Evolutionary conservation across 805 yeast species (phyloP).

Genomic region (Komagataella pseudopastoris): DNA sequence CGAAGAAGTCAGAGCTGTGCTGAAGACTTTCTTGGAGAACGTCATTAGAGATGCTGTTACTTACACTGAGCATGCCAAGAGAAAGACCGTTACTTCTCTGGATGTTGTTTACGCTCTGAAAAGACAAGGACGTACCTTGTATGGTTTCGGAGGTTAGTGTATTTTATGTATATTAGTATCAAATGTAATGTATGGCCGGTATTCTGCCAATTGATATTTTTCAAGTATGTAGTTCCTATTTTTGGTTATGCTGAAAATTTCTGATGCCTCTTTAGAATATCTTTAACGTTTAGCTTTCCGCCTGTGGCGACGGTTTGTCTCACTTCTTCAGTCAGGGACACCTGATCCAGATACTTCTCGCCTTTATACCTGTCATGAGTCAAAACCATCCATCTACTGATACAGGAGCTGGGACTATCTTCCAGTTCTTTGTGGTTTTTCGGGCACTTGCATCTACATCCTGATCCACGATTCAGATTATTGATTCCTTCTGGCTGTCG

Average conservation of each 20-base stretch:
- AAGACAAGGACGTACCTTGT: constrained; percentile 99
- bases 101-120: constrained; percentile 98
- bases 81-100: constrained; percentile 98
- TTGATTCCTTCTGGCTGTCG: background rate
- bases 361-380: constrained; percentile 13
- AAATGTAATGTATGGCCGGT: background rate
- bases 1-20: constrained; percentile 97
- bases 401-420: constrained; percentile 37
- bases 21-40: constrained; percentile 90
- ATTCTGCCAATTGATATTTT: background rate
- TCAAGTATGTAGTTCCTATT: background rate
- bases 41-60: constrained; percentile 99
- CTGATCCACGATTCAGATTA: constrained; percentile 33
- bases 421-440: constrained; percentile 36
- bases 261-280: constrained; percentile 4
- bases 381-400: constrained; percentile 30
- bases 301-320: constrained; percentile 1
- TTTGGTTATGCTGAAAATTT: background rate
- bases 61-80: constrained; percentile 99
- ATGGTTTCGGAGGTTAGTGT: constrained; percentile 96
- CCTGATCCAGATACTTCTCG: constrained; percentile 12
- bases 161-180: background rate
- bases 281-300: constrained; percentile 14
- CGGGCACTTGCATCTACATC: constrained; percentile 84
- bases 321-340: constrained; percentile 14